phyloP scores from a whole-genome alignment of 208 protist genomes.

The Blastocrithidia nonstop region DNA sequence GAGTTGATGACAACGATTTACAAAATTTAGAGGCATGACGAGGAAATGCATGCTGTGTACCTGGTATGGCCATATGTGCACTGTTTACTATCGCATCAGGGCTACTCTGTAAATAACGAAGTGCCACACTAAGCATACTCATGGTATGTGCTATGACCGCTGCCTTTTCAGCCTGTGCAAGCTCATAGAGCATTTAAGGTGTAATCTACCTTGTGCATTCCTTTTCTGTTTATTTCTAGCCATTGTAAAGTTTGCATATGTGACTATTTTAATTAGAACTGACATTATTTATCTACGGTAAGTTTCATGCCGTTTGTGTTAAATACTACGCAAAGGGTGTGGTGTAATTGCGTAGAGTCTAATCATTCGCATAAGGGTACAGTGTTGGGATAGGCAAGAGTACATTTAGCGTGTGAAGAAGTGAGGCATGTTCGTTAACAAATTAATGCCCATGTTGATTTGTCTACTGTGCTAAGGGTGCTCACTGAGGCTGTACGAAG shows the following conservation, averaged over 20 bases:
- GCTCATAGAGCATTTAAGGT: too few relatives aligned
- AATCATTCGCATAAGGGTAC: conserved; percentile 71
- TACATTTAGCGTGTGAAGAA: conserved; percentile 44
- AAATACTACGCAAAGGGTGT: conserved; percentile 37
- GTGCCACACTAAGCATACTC: conserved; percentile 30
- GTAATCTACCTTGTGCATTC: too few relatives aligned
- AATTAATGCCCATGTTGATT: conserved; percentile 15
- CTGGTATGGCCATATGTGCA: conserved; percentile 35
- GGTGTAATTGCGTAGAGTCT: conserved; percentile 22
- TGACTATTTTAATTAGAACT: too few relatives aligned
- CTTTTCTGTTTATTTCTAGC: too few relatives aligned
- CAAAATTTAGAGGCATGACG: conserved; percentile 6
- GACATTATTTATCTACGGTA: neutral
- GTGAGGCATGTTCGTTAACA: conserved; percentile 38
- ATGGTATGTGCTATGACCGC: conserved; percentile 11
- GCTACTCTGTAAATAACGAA: conserved; percentile 71
- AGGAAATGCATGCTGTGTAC: neutral
- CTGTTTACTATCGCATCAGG: conserved; percentile 53
- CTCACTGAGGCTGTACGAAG: conserved; percentile 22
- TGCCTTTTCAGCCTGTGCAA: too few relatives aligned
- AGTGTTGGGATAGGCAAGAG: conserved; percentile 39
- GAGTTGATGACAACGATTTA: conserved; percentile 2
- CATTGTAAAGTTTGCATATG: neutral
- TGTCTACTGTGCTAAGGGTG: conserved; percentile 11
- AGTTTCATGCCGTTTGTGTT: neutral